These are phyloP conservation scores for Penicillium cosmopolitanum DNA, from an alignment of 495 filamentous ascomycete genomes.

Conservation along the genomic window DNA sequence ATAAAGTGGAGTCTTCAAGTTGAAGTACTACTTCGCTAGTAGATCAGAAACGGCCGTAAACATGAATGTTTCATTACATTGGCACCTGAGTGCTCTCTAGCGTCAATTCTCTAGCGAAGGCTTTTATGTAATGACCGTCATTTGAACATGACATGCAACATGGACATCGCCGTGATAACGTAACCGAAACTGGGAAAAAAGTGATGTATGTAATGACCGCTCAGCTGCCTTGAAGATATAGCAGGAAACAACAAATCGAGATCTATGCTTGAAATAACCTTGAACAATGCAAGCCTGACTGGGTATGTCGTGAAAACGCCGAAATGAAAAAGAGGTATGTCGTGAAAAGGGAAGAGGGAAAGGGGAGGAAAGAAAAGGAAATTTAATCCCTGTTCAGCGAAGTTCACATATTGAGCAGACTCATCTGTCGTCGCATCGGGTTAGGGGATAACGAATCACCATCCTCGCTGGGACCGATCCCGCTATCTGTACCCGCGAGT, in stretches of 20 bases:
- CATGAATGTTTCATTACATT: too few relatives aligned
- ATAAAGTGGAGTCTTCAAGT: background rate
- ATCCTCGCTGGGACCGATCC: constrained; percentile 58
- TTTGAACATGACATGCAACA: background rate
- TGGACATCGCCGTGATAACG: background rate
- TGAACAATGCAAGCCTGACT: background rate
- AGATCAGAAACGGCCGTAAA: too few relatives aligned
- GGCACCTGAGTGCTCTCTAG: background rate
- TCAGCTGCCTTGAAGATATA: constrained; percentile 13
- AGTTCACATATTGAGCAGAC: constrained; percentile 53
- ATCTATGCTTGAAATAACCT: constrained; percentile 19
- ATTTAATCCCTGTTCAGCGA: background rate
- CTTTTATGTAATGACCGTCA: background rate
- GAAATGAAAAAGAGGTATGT: background rate
- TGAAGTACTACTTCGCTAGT: background rate
- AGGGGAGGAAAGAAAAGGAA: constrained; percentile 5
- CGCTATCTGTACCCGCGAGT: constrained; percentile 55
- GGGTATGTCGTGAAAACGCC: constrained; percentile 15
- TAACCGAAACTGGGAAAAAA: background rate
- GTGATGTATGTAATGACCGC: constrained; percentile 21
- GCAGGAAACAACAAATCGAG: constrained; percentile 10
- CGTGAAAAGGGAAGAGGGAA: constrained; percentile 16
- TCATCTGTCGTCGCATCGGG: constrained; percentile 70
- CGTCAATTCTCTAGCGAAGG: background rate
- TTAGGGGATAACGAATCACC: constrained; percentile 65